Percentiles rank a stretch among this genome's conserved stretches.
phyloP scores from a whole-genome alignment of 148 eudicot genomes.

The Amaranthus cruentus region DNA sequence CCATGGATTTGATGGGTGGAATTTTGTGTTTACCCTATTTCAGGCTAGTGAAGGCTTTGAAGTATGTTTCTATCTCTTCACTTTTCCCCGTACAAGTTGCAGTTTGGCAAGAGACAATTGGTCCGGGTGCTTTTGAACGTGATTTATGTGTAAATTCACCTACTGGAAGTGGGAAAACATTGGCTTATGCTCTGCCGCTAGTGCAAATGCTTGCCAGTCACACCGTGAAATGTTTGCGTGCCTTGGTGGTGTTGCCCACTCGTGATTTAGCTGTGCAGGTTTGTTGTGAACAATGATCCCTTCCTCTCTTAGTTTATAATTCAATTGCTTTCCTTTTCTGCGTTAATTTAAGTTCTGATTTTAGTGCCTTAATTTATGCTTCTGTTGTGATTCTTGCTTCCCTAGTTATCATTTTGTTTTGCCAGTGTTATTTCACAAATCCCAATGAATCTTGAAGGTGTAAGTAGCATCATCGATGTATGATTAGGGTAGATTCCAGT shows the following conservation, averaged over 20 bases:
- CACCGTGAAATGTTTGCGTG: conserved; percentile 69
- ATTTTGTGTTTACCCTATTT: conserved; percentile 7
- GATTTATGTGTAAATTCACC: conserved; percentile 91
- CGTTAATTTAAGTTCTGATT: neutral
- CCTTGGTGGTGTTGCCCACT: conserved; percentile 89
- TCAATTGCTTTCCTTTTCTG: neutral
- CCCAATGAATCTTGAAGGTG: neutral
- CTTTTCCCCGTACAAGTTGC: conserved; percentile 91
- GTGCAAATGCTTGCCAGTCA: conserved; percentile 68
- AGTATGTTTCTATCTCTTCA: conserved; percentile 53
- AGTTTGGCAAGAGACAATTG: conserved; percentile 93
- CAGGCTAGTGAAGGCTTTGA: conserved; percentile 70
- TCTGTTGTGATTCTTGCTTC: neutral
- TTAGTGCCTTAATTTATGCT: neutral
- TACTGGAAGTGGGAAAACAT: conserved; percentile 93
- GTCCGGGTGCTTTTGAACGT: conserved; percentile 89
- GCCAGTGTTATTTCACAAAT: neutral
- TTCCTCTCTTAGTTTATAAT: neutral
- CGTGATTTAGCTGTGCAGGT: conserved; percentile 96
- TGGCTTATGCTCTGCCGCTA: conserved; percentile 84
- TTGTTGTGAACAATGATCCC: conserved; percentile 7
- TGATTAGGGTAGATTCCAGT: neutral
- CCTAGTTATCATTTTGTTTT: neutral
- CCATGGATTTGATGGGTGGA: neutral
- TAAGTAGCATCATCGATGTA: neutral